Conservation (phyloP, 495 filamentous ascomycete species). For the Corynascus novoguineensis region DNA sequence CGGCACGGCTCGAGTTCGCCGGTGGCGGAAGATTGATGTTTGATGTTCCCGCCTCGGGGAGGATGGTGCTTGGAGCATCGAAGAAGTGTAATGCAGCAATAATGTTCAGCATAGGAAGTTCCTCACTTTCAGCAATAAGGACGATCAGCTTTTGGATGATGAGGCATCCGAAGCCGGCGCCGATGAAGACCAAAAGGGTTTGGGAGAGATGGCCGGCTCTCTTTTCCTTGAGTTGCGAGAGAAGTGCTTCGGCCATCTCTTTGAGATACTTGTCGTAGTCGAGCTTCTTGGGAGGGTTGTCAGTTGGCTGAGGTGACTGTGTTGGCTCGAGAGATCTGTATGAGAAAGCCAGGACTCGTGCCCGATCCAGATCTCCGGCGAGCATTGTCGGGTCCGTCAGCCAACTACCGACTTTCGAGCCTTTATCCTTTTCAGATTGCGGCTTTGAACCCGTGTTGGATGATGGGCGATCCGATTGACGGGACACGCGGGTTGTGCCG, state of each 20-base stretch:
- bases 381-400: constrained; percentile 1
- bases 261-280: neutral
- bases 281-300: neutral
- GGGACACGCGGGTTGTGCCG: neutral
- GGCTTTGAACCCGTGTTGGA: neutral
- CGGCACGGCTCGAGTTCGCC: neutral
- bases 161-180: constrained; percentile 1
- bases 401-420: neutral
- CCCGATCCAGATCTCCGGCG: neutral
- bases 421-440: neutral
- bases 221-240: neutral
- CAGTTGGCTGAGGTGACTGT: neutral
- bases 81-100: neutral
- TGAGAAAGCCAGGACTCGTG: neutral
- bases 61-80: neutral
- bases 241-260: neutral
- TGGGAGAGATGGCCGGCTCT: neutral
- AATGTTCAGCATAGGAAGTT: neutral
- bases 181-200: neutral
- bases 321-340: neutral
- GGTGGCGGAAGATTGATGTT: neutral
- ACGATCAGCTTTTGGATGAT: neutral
- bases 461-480: neutral
- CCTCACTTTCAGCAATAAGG: neutral
- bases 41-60: neutral